A percentile compares a stretch with the other conserved stretches of the same genome.
Evolutionary conservation across 164 flowering plant genomes (phyloP).

Genomic region (Vitis cinerea): DNA sequence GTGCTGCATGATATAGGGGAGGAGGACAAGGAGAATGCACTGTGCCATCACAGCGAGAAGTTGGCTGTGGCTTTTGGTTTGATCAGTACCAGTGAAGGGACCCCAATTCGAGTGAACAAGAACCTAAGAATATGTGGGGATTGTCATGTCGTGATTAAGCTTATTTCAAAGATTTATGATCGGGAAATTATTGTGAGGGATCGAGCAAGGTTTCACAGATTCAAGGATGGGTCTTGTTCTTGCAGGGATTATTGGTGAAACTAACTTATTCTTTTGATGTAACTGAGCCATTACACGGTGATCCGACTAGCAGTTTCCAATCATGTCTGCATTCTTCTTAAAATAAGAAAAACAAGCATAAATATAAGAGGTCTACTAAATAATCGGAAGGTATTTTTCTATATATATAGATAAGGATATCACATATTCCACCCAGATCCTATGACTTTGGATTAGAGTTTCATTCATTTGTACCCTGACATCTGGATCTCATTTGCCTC

Average conservation of each 20-base stretch:
- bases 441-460: no score
- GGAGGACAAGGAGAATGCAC: conserved; percentile 84
- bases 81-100: conserved; percentile 45
- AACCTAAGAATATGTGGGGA: conserved; percentile 90
- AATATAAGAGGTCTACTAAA: no score
- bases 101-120: conserved; percentile 74
- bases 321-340: background rate
- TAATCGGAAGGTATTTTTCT: no score
- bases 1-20: conserved; percentile 90
- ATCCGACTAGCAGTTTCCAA: background rate
- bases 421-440: no score
- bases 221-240: conserved; percentile 73
- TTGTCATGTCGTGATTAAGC: conserved; percentile 77
- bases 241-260: conserved; percentile 84
- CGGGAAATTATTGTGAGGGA: conserved; percentile 82
- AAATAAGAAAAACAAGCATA: no score
- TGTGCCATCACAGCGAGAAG: conserved; percentile 86
- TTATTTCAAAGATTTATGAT: conserved; percentile 67
- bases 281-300: background rate
- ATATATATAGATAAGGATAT: no score
- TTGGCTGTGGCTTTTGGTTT: conserved; percentile 85
- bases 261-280: conserved; percentile 1
- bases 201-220: conserved; percentile 75
- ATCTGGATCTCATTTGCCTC: no score
- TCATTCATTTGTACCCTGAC: no score